Evolutionary conservation across 2,329 filamentous ascomycete genomes (phyloP), one percentile per base, ranked within the genome.

Genomic region (Periconia sp.): DNA sequence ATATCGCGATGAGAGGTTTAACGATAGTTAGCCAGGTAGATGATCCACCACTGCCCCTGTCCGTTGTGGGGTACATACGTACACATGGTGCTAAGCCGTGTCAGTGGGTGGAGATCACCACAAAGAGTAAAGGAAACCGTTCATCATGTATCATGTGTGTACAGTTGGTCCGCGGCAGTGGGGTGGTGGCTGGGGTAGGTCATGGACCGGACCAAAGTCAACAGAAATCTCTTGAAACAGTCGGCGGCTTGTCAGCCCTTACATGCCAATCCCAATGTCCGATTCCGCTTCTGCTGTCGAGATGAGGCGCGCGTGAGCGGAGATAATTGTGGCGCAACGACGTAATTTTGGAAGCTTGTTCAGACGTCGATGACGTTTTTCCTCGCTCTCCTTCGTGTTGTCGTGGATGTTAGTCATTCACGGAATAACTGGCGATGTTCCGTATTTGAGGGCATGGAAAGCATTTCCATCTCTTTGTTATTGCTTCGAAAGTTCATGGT

Each of bases 201-300:
- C 5, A 27, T 27, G 5, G 23, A 27, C 23, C 3, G 23, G 30
- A 15, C 33, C 45, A n/a, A n/a, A 19, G n/a, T 48, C 46, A 40
- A 41, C 31, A 40, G 17, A 23, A 52, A 27, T 8, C 23, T 27
- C 15, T 45, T 35, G 42, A 52, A 55, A 55, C 53, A 37, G 53
- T 20, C 19, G 44, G 30, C 2, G 15, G 13, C 44, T 49, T 40
- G 27, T 43, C 27, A 30, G 8, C 41, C 23, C 23, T 27, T 27
- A 27, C 23, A 27, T 27, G n/a, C n/a, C 23, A 27, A 27, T 37
- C 33, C 13, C 13, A 37, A 14, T 37, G 33, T 13, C 33, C 15
- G 33, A 14, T 37, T 5, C 11, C 33, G 33, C 11, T 37, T n/a
- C 33, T 27, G 8, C 33, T 6, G 33, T 13, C 6, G 33, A 37